These are phyloP conservation scores for Serendipita sp. DNA, from an alignment of 1,284 basidiomycete genomes.

Conservation along the genomic window DNA sequence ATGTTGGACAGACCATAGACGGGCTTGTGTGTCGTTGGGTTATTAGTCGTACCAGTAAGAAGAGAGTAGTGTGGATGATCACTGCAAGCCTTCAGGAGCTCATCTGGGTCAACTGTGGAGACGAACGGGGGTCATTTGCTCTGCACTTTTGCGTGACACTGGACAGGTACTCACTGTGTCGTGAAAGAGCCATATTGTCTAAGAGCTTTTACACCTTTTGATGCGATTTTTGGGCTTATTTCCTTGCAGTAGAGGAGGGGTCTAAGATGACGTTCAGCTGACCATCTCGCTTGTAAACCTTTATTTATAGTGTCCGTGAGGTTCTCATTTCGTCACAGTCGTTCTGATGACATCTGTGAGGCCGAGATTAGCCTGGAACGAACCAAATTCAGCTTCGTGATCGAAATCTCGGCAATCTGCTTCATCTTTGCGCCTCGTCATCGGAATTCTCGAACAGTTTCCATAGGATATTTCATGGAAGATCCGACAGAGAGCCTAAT, in stretches of 20 bases:
- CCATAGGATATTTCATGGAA: too few species aligned
- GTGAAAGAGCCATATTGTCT: not conserved
- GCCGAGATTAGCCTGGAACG: too few species aligned
- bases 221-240: not conserved
- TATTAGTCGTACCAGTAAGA: not conserved
- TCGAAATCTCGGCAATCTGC: too few species aligned
- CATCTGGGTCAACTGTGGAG: conserved; percentile 38
- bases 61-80: conserved; percentile 18
- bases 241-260: not conserved
- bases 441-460: too few species aligned
- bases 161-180: not conserved
- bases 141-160: not conserved
- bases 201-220: not conserved
- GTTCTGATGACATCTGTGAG: too few species aligned
- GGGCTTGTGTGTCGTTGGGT: conserved; percentile 22
- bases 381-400: too few species aligned
- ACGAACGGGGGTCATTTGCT: not conserved
- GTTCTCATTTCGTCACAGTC: too few species aligned
- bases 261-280: not conserved
- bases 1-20: conserved; percentile 21
- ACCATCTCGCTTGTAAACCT: too few species aligned
- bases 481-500: too few species aligned
- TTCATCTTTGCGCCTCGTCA: too few species aligned
- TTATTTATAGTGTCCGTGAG: too few species aligned
- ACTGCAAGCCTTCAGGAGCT: conserved; percentile 39